Evolutionary conservation across 768 basidiomycete genomes (phyloP).

Genomic region (Rhizopogon salebrosus): DNA sequence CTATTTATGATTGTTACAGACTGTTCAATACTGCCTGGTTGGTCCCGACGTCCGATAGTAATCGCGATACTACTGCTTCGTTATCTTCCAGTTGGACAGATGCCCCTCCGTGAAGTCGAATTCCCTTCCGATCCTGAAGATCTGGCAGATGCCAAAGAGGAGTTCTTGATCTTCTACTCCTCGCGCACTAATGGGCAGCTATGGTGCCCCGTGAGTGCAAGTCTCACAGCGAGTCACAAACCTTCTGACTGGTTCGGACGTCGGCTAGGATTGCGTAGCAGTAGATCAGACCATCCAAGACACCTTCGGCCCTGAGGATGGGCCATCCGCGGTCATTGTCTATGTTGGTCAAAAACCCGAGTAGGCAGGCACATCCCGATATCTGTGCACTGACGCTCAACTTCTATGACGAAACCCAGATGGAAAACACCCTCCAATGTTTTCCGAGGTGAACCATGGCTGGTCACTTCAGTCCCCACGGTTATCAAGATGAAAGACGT

Average conservation of each 20-base stretch:
- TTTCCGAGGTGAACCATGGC: slow-evolving; percentile 62
- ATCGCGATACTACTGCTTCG: background rate
- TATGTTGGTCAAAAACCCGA: slow-evolving; percentile 63
- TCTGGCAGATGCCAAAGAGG: slow-evolving; percentile 38
- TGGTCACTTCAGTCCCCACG: slow-evolving; percentile 56
- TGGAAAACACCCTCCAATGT: slow-evolving; percentile 60
- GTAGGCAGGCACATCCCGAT: slow-evolving; percentile 35
- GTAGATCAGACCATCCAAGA: slow-evolving; percentile 53
- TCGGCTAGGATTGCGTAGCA: slow-evolving; percentile 54
- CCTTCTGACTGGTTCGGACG: background rate
- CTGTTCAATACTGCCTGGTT: too few relatives aligned
- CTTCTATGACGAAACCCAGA: slow-evolving; percentile 30
- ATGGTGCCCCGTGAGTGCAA: slow-evolving; percentile 64
- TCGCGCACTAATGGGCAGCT: slow-evolving; percentile 55
- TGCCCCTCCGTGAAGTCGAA: slow-evolving; percentile 46
- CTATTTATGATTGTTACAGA: background rate
- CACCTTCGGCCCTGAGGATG: slow-evolving; percentile 40
- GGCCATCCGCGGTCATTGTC: slow-evolving; percentile 53
- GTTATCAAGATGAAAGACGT: slow-evolving; percentile 59
- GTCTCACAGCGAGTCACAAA: background rate
- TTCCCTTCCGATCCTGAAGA: slow-evolving; percentile 30
- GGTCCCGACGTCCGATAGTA: background rate
- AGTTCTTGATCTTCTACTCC: slow-evolving; percentile 66
- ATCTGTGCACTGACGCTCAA: background rate
- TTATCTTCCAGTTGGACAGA: slow-evolving; percentile 14